Conservation (phyloP, 345 rosid genomes). For the Brassica incana region DNA sequence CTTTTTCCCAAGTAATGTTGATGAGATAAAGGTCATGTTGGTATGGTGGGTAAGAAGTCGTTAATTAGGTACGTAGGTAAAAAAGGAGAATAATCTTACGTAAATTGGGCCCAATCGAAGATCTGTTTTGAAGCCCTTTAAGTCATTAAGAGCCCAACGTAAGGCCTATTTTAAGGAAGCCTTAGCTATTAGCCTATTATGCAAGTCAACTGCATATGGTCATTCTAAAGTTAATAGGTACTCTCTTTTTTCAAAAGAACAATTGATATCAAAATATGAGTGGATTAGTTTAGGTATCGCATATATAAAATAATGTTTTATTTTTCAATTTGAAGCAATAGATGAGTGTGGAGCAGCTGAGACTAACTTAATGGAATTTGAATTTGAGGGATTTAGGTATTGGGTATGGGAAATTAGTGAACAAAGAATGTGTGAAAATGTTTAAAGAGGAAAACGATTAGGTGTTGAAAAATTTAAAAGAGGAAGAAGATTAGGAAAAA, state of each 20-base stretch:
- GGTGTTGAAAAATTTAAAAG: neutral
- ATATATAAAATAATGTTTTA: neutral
- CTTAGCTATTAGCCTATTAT: neutral
- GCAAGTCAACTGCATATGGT: neutral
- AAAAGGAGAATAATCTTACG: neutral
- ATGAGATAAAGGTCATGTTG: neutral
- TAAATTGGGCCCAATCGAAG: neutral
- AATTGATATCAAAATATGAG: neutral
- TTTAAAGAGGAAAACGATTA: neutral
- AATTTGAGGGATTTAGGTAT: neutral
- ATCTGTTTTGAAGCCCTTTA: neutral
- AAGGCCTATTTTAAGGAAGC: neutral
- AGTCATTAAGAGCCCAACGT: neutral
- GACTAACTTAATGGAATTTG: neutral
- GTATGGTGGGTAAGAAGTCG: slow-evolving; percentile 1
- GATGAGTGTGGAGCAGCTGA: slow-evolving; percentile 9
- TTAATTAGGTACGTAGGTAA: neutral
- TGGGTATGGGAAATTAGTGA: neutral
- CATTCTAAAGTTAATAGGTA: neutral
- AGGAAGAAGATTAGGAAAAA: neutral
- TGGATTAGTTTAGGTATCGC: slow-evolving; percentile 4
- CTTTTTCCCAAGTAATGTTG: neutral
- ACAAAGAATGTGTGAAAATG: slow-evolving; percentile 19
- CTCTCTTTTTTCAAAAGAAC: neutral
- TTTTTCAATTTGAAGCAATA: neutral